A percentile compares a stretch with the other conserved stretches of the same genome.
These are phyloP conservation scores for Lathyrus aphaca DNA, from an alignment of 306 rosid genomes.

Conservation along the genomic window DNA sequence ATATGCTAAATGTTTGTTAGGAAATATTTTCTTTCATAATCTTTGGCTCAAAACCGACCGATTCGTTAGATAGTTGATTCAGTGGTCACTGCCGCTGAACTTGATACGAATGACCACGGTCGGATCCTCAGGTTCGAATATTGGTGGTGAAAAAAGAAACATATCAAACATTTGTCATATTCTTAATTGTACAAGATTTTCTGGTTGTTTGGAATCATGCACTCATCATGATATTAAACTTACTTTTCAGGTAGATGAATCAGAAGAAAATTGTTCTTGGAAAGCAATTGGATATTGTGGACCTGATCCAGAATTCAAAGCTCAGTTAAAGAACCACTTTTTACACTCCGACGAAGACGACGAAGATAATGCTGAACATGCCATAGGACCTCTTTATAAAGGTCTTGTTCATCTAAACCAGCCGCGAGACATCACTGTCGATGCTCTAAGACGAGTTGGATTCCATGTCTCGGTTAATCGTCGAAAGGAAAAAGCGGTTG, in stretches of 20 bases:
- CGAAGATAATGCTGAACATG: constrained; percentile 39
- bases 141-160: too few species aligned
- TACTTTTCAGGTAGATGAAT: constrained; percentile 62
- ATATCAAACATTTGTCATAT: not conserved
- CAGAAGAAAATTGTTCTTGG: constrained; percentile 65
- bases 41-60: too few species aligned
- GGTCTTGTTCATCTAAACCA: constrained; percentile 56
- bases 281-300: constrained; percentile 76
- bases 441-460: constrained; percentile 50
- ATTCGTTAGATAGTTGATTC: too few species aligned
- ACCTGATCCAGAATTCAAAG: constrained; percentile 66
- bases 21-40: too few species aligned
- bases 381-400: constrained; percentile 68
- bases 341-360: constrained; percentile 32
- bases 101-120: too few species aligned
- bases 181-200: not conserved
- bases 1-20: too few species aligned
- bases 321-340: constrained; percentile 43
- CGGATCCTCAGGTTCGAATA: too few species aligned
- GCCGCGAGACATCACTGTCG: constrained; percentile 47
- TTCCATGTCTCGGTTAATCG: constrained; percentile 49
- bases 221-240: constrained; percentile 7
- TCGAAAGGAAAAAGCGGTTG: constrained; percentile 22
- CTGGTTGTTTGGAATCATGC: constrained; percentile 25
- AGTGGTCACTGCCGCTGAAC: too few species aligned